A percentile compares a stretch with the other conserved stretches of the same genome.
Evolutionary conservation across 352 stramenopile species (phyloP).

Genomic region (Ochromonadaceae sp.): DNA sequence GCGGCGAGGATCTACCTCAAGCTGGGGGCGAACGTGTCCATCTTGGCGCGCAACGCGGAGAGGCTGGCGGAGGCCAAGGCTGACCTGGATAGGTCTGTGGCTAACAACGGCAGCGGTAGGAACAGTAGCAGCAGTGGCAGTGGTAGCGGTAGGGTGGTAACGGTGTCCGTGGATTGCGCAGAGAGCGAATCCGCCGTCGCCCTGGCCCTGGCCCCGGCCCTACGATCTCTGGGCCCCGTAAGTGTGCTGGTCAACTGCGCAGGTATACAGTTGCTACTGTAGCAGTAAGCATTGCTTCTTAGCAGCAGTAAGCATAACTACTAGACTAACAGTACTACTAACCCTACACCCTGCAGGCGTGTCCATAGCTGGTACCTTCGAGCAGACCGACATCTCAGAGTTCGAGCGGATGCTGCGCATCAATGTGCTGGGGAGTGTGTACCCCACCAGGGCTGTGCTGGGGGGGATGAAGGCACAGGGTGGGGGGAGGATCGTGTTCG

Average conservation of each 20-base stretch:
- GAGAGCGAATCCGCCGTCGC: neutral
- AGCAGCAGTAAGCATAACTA: neutral
- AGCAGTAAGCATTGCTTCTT: neutral
- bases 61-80: neutral
- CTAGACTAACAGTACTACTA: neutral
- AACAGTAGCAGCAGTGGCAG: too few relatives aligned
- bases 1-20: conserved; percentile 23
- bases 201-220: neutral
- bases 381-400: conserved; percentile 28
- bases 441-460: conserved; percentile 42
- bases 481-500: conserved; percentile 28
- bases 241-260: conserved; percentile 6
- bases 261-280: neutral
- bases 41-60: conserved; percentile 20
- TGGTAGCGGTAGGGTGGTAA: neutral
- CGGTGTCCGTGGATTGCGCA: neutral
- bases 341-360: too few relatives aligned
- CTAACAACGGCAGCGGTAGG: neutral
- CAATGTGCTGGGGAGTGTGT: conserved; percentile 46
- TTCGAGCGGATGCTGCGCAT: conserved; percentile 38
- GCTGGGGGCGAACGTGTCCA: conserved; percentile 26
- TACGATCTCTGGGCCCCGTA: neutral
- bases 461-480: conserved; percentile 38
- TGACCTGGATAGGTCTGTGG: neutral
- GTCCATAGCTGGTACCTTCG: conserved; percentile 36